A percentile compares a stretch with the other conserved stretches of the same genome.
Evolutionary conservation across 139 green algal genomes (phyloP).

Genomic region (Pleodorina starrii): DNA sequence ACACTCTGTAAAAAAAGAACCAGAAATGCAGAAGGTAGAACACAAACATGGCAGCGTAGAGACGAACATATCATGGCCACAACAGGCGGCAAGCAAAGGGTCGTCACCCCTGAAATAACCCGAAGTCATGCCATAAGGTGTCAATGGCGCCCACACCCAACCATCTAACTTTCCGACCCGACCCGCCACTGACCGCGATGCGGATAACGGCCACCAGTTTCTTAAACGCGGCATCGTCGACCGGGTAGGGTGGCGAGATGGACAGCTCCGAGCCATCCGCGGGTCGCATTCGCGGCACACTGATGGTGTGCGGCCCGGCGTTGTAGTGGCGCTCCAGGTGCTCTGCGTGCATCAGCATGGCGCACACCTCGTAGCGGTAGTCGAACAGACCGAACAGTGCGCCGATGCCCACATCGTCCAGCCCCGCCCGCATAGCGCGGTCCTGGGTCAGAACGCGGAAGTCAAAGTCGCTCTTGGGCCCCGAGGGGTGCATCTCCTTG

Average conservation of each 20-base stretch:
- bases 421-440: conserved; percentile 74
- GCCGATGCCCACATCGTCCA: conserved; percentile 84
- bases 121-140: no score
- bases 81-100: no score
- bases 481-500: conserved; percentile 75
- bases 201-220: conserved; percentile 66
- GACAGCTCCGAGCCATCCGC: conserved; percentile 75
- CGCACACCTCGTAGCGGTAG: conserved; percentile 75
- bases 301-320: conserved; percentile 79
- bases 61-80: no score
- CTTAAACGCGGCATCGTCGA: conserved; percentile 81
- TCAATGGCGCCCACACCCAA: no score
- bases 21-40: no score
- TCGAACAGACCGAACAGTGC: conserved; percentile 80
- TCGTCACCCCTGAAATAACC: no score
- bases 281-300: conserved; percentile 79
- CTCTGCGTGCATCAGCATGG: conserved; percentile 76
- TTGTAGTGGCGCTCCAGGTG: conserved; percentile 79
- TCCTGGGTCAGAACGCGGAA: conserved; percentile 78
- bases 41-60: no score
- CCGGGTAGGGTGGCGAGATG: conserved; percentile 58
- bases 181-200: background rate
- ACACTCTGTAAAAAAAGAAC: no score
- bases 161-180: no score
- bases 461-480: conserved; percentile 78